Conservation (phyloP, 306 rosid genomes). For the Cicer arietinum region DNA sequence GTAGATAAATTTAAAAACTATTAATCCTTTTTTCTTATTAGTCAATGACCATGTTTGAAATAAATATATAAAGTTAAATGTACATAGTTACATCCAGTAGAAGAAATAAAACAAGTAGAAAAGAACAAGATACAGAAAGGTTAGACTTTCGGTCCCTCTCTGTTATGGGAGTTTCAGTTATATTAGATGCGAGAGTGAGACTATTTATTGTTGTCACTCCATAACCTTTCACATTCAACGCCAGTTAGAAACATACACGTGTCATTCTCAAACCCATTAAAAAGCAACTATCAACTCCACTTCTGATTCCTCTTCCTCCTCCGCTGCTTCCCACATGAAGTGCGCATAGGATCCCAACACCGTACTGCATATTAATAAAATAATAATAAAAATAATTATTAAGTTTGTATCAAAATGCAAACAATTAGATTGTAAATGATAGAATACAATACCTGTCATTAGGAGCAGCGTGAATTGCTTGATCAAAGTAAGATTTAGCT, state of each 20-base stretch:
- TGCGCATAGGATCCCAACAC: conserved; percentile 76
- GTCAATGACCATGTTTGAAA: too few relatives aligned
- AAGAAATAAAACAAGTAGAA: conserved; percentile 18
- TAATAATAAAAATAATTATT: background rate
- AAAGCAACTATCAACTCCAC: conserved; percentile 50
- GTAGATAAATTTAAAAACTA: too few relatives aligned
- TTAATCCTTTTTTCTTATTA: too few relatives aligned
- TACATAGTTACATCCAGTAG: conserved; percentile 14
- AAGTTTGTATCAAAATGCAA: too few relatives aligned
- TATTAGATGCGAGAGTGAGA: background rate
- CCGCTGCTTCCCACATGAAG: conserved; percentile 77
- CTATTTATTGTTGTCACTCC: conserved; percentile 16
- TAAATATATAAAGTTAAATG: background rate
- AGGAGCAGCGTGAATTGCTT: conserved; percentile 69
- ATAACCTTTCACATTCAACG: conserved; percentile 25
- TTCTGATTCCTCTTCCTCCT: conserved; percentile 46
- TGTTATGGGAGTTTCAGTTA: conserved; percentile 25
- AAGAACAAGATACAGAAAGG: conserved; percentile 18
- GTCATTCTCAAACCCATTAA: conserved; percentile 36
- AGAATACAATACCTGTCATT: conserved; percentile 59
- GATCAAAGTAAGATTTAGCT: conserved; percentile 73
- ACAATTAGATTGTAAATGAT: too few relatives aligned
- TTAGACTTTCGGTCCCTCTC: conserved; percentile 34
- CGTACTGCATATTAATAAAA: conserved; percentile 46
- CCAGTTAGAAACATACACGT: conserved; percentile 35